These are phyloP conservation scores for Serendipita vermifera DNA, from an alignment of 768 basidiomycete genomes.

Conservation along the genomic window DNA sequence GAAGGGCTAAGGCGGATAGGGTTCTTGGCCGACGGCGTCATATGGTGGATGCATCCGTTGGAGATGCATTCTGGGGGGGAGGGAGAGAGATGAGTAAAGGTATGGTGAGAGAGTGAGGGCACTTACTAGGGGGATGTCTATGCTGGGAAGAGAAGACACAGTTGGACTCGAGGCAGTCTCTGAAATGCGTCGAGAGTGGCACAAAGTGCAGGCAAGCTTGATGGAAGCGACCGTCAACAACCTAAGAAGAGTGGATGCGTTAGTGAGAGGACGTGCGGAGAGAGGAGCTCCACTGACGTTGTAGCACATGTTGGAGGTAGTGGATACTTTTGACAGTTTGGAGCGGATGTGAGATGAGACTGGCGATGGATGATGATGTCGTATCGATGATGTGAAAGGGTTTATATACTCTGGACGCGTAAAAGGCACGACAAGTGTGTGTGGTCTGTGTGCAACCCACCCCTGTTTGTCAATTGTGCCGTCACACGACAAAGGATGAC, in stretches of 20 bases:
- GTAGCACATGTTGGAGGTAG: slow-evolving; percentile 1
- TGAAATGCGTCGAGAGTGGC: not conserved
- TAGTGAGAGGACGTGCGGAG: too few species aligned
- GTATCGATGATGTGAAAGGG: too few species aligned
- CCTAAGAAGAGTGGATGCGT: too few species aligned
- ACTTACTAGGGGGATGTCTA: slow-evolving; percentile 3
- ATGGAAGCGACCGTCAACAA: slow-evolving; percentile 7
- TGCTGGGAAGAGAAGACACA: slow-evolving; percentile 5
- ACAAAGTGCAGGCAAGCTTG: slow-evolving; percentile 8
- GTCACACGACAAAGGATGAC: too few species aligned
- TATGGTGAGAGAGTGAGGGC: not conserved
- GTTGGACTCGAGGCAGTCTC: slow-evolving; percentile 3
- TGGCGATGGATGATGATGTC: too few species aligned
- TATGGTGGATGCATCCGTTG: slow-evolving; percentile 9
- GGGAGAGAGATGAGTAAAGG: not conserved
- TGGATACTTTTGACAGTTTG: too few species aligned
- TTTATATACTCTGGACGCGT: too few species aligned
- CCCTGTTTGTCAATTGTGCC: too few species aligned
- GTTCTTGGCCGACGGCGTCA: slow-evolving; percentile 6
- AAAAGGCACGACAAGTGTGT: too few species aligned
- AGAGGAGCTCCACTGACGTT: too few species aligned
- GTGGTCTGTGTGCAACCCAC: too few species aligned
- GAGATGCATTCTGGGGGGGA: not conserved
- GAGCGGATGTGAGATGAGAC: too few species aligned
- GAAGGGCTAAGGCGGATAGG: not conserved